Conservation (phyloP, 2,329 filamentous ascomycete species). For the Ophiostoma triangulosporum region DNA sequence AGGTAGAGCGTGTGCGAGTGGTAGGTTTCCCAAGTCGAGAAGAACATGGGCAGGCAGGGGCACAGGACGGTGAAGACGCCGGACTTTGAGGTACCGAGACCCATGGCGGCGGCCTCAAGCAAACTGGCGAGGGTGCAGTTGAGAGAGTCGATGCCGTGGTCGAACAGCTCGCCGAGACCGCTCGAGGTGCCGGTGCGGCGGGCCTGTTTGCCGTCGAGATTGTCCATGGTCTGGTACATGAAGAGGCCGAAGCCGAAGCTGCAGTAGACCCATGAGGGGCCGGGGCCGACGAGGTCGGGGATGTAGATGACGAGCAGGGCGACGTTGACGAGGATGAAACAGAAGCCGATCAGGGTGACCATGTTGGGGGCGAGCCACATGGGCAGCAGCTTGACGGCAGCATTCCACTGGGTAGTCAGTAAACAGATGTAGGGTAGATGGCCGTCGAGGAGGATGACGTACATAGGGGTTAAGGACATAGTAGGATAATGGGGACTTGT, state of each 20-base stretch:
- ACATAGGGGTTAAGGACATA: conserved; percentile 95
- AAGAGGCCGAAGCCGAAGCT: conserved; percentile 92
- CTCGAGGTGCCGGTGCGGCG: conserved; percentile 89
- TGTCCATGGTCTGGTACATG: conserved; percentile 99
- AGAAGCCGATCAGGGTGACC: conserved; percentile 89
- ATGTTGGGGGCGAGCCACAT: conserved; percentile 97
- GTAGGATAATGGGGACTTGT: conserved; percentile 85
- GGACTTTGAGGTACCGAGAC: conserved; percentile 66
- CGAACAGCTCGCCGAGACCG: conserved; percentile 89
- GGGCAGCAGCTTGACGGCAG: conserved; percentile 78
- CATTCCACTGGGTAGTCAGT: conserved; percentile 67
- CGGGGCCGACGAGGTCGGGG: conserved; percentile 81
- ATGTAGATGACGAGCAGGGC: conserved; percentile 60
- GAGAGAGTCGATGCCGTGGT: conserved; percentile 95
- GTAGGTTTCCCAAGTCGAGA: conserved; percentile 99
- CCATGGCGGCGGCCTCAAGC: conserved; percentile 86
- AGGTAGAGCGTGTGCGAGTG: conserved; percentile 96
- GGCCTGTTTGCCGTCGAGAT: conserved; percentile 96
- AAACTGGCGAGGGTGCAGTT: conserved; percentile 92
- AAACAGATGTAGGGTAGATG: not conserved
- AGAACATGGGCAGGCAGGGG: conserved; percentile 95
- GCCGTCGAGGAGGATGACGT: conserved; percentile 26
- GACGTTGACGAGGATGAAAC: conserved; percentile 83
- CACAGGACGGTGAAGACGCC: conserved; percentile 86
- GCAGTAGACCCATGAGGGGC: conserved; percentile 84